Evolutionary conservation across 73 alveolate genomes (phyloP), one percentile per base, ranked within the genome.

Genomic region (Tetrahymena thermophila): DNA sequence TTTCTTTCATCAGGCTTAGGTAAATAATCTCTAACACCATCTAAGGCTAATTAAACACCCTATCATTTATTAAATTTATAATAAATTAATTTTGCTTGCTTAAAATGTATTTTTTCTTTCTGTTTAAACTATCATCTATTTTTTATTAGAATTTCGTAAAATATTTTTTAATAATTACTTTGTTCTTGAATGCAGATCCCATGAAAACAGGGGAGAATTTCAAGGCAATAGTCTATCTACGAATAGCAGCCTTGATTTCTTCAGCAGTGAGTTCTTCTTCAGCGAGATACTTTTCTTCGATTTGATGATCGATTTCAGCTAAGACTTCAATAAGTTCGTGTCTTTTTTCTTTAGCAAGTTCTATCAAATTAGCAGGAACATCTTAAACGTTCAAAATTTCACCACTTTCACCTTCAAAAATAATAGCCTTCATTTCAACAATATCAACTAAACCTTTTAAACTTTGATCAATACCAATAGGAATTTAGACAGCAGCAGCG

Each of bases 101-200:
- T 15, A 21, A n/a, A n/a, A 21, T 37, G 6, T 37, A 10, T 28
- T n/a, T 57, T n/a, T 19, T 28, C 14, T 16, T 19, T 28, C 14
- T 71, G 9, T 4, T 23, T 56, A 9, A 56, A 23, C 4, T 9
- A 23, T 15, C 14, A 23, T 56, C 25, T 56, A 56, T 56, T 10
- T 25, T 71, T 28, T 4, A 28, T n/a, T n/a, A 17, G 4, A 19
- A 4, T 6, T 13, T 71, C 31, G 13, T n/a, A 28, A 28, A 28
- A 0, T 13, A n/a, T 71, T 71, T 71, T 4, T 19, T 31, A 19
- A 71, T 2, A 17, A 98, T 98, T 35, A 99, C 99, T 94, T 98
- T 98, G 96, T 98, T 98, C 95, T 98, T 98, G 97, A 97, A 98
- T 37, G 99, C 99, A 55, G 99, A 97, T 11, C 99, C 99, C 99